These are phyloP conservation scores for Theileria sp. DNA, from an alignment of 169 alveolate species.

Conservation along the genomic window DNA sequence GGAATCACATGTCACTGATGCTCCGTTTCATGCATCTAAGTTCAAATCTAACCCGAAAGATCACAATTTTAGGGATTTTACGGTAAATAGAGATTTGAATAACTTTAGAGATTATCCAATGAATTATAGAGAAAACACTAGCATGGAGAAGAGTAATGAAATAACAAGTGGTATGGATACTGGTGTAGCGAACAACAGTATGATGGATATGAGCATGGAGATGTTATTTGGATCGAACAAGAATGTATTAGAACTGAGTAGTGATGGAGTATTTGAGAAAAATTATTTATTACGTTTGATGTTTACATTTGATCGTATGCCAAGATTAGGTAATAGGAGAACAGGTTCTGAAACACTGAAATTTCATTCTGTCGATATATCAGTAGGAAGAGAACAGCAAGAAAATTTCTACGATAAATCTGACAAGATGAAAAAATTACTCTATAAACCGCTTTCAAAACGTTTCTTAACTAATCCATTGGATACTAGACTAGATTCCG, in stretches of 20 bases:
- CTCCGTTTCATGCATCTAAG: not conserved
- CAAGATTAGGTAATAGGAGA: not conserved
- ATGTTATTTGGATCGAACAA: slow-evolving; percentile 6
- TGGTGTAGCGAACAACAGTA: not conserved
- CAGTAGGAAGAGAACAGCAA: slow-evolving; percentile 4
- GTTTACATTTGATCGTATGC: slow-evolving; percentile 24
- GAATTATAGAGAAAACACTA: too few species aligned
- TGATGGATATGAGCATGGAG: not conserved
- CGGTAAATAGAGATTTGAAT: not conserved
- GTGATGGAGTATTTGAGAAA: slow-evolving; percentile 44
- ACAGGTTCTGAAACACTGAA: slow-evolving; percentile 22
- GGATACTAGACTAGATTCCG: not conserved
- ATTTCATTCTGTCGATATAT: slow-evolving; percentile 22
- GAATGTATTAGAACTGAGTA: slow-evolving; percentile 28
- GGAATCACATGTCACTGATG: not conserved
- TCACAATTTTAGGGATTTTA: not conserved
- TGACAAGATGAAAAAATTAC: slow-evolving; percentile 18
- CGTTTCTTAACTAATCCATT: not conserved
- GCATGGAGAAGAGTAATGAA: not conserved
- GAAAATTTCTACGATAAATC: slow-evolving; percentile 11
- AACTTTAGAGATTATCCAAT: not conserved
- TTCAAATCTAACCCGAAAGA: not conserved
- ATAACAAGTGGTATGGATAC: not conserved
- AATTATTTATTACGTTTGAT: slow-evolving; percentile 39
- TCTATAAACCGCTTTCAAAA: not conserved